Evolutionary conservation across 768 basidiomycete species (phyloP).

Genomic region (Boletellus ananas): DNA sequence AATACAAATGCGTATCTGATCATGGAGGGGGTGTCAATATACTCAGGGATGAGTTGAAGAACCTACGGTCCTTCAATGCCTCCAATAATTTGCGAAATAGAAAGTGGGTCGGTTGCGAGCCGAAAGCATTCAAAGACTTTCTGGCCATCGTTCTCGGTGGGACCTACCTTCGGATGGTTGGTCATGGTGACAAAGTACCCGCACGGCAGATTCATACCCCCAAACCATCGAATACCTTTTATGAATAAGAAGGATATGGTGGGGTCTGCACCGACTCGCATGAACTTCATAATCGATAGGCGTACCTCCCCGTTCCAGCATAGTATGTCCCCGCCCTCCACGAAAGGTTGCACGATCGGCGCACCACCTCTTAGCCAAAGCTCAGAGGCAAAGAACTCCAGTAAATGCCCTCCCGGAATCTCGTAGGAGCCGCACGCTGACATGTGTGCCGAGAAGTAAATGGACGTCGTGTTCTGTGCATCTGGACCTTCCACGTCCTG

Average conservation of each 20-base stretch:
- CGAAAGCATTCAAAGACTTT: constrained; percentile 41
- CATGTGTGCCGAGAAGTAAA: constrained; percentile 12
- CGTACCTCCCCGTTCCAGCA: constrained; percentile 87
- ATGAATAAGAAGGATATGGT: background rate
- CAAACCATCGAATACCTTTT: constrained; percentile 74
- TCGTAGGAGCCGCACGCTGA: constrained; percentile 5
- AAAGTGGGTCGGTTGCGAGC: constrained; percentile 25
- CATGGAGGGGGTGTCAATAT: background rate
- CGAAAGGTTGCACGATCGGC: constrained; percentile 67
- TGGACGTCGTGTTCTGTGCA: constrained; percentile 39
- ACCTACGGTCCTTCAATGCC: constrained; percentile 80
- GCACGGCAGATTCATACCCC: constrained; percentile 41
- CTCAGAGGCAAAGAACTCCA: constrained; percentile 69
- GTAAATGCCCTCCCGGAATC: constrained; percentile 19
- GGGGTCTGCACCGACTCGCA: background rate
- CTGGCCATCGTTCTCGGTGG: constrained; percentile 70
- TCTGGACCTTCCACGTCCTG: constrained; percentile 55
- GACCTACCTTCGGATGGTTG: constrained; percentile 42
- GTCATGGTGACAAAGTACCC: background rate
- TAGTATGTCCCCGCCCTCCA: constrained; percentile 50
- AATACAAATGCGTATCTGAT: constrained; percentile 76
- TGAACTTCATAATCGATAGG: constrained; percentile 1
- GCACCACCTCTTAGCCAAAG: constrained; percentile 62
- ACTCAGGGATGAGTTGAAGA: background rate
- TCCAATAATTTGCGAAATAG: constrained; percentile 52